Base-by-base conservation (phyloP, 1,139 yeast species). In the Debaryomyces subglobosus region DNA sequence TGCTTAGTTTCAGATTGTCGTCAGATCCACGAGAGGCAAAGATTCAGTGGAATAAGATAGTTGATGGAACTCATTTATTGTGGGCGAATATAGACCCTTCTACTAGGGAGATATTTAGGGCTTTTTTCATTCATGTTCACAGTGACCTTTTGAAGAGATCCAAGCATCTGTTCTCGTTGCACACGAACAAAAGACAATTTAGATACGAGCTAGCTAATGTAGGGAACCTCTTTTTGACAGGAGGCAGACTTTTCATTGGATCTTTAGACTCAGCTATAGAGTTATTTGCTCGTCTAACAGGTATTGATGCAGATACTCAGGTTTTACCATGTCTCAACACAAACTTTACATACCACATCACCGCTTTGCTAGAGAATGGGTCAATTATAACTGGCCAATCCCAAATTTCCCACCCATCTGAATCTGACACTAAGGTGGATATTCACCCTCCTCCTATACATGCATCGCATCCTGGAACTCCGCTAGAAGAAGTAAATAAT, bases 321-420 rank as follows among this genome's bases (percentile, higher is more conserved):
- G 92, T 91, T 1, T 67, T 89, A 10, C 96, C 97, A 0, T 90
- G 96, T 52, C 73, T 91, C 35, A 89, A 87, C 60, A 88, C 96
- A 15, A 89, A 86, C 59, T 89, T 87, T 67, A 85, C 92, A 18
- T 89, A 89, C 56, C 96, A 91, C 61, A 91, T 92, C 18, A 85
- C 95, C 49, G 97, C 97, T 0, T 59, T 80, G 34, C 71, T 92
- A 37, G 72, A 74, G 35, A 81, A 89, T 64, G 96, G 95, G 1
- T 72, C 80, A 6, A 72, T 87, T 2, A 86, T 92, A 33, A 87
- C 95, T 0, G 98, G 98, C n/a, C 98, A 92, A 64, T 86, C 95
- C 3, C 96, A 91, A 60, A 92, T 92, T 7, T 90, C 97, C 0
- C 98, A 92, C 65, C 97, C 97, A 2, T 71, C 78, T 8, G 62